Percentiles rank a stretch among this genome's conserved stretches.
These are phyloP conservation scores for Orbilia quercus DNA, from an alignment of 2,329 filamentous ascomycete species.

Conservation along the genomic window DNA sequence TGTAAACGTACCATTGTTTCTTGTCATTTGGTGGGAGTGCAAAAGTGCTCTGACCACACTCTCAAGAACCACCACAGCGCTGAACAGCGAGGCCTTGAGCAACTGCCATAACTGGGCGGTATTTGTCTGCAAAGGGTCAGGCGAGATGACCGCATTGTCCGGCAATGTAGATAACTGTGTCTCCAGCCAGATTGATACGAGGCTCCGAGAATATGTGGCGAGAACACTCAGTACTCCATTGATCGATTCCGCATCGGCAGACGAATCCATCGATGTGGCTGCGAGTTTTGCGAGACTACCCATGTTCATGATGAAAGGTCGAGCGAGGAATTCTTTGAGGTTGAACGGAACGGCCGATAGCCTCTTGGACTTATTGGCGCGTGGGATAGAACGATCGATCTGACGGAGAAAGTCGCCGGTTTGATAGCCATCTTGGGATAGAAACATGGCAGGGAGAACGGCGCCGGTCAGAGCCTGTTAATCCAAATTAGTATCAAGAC, in stretches of 20 bases:
- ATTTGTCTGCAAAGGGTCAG: conserved; percentile 40
- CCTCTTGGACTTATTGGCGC: conserved; percentile 73
- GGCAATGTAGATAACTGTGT: conserved; percentile 36
- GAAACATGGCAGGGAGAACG: conserved; percentile 74
- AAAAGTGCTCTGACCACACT: conserved; percentile 75
- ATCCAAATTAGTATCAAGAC: conserved; percentile 4
- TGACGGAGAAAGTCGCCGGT: conserved; percentile 78
- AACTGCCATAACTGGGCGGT: conserved; percentile 73
- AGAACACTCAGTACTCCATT: conserved; percentile 42
- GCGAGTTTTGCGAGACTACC: conserved; percentile 75
- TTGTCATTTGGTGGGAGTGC: conserved; percentile 67
- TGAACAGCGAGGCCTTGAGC: conserved; percentile 79
- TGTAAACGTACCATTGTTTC: conserved; percentile 55
- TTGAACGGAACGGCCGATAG: conserved; percentile 59
- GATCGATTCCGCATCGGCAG: conserved; percentile 65
- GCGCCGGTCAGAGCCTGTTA: conserved; percentile 72
- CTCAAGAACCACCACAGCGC: conserved; percentile 78
- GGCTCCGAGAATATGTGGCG: conserved; percentile 38
- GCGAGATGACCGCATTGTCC: conserved; percentile 34
- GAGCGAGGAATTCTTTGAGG: conserved; percentile 61
- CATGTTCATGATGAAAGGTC: conserved; percentile 74
- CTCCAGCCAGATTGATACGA: conserved; percentile 44
- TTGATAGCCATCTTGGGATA: conserved; percentile 77
- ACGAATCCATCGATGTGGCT: conserved; percentile 69
- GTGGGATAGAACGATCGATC: conserved; percentile 74